Percentiles rank a stretch among this genome's conserved stretches.
Conservation (phyloP, 2,329 filamentous ascomycete species). For the Coniella vitis region DNA sequence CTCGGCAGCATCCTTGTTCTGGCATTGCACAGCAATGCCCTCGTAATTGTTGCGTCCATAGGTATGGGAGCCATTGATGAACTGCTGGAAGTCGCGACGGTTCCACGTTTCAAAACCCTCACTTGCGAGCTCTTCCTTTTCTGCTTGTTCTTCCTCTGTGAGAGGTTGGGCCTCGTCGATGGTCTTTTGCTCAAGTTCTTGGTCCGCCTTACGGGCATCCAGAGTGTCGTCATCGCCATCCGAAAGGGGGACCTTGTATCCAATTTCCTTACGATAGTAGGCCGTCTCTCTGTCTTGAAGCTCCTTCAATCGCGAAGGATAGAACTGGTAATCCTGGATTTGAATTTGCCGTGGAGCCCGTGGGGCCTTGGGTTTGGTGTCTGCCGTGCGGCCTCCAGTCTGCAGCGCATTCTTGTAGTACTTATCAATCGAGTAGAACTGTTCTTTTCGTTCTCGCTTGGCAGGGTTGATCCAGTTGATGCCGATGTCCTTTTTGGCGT, state of each 20-base stretch:
- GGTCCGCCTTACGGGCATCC: conserved; percentile 79
- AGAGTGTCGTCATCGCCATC: conserved; percentile 82
- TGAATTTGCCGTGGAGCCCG: conserved; percentile 86
- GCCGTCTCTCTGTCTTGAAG: conserved; percentile 96
- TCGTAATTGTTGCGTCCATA: conserved; percentile 83
- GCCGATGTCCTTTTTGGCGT: conserved; percentile 84
- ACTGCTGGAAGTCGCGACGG: conserved; percentile 95
- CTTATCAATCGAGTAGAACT: conserved; percentile 97
- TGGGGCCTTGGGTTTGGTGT: conserved; percentile 91
- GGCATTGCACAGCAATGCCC: conserved; percentile 80
- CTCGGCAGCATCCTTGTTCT: conserved; percentile 79
- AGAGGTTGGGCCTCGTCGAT: conserved; percentile 88
- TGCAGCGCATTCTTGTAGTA: conserved; percentile 89
- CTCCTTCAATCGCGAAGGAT: conserved; percentile 74
- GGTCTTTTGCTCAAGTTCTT: conserved; percentile 79
- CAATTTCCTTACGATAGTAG: conserved; percentile 91
- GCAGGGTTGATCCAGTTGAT: conserved; percentile 97
- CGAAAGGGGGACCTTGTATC: conserved; percentile 83
- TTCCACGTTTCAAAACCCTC: conserved; percentile 95
- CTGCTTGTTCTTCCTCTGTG: conserved; percentile 80
- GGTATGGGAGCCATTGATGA: conserved; percentile 90
- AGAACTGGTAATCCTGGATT: conserved; percentile 97
- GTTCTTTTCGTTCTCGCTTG: conserved; percentile 96
- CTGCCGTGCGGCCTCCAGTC: conserved; percentile 69
- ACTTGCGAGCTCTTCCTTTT: conserved; percentile 74